phyloP scores from a whole-genome alignment of 2,329 filamentous ascomycete genomes.

The Beauveria sp. region DNA sequence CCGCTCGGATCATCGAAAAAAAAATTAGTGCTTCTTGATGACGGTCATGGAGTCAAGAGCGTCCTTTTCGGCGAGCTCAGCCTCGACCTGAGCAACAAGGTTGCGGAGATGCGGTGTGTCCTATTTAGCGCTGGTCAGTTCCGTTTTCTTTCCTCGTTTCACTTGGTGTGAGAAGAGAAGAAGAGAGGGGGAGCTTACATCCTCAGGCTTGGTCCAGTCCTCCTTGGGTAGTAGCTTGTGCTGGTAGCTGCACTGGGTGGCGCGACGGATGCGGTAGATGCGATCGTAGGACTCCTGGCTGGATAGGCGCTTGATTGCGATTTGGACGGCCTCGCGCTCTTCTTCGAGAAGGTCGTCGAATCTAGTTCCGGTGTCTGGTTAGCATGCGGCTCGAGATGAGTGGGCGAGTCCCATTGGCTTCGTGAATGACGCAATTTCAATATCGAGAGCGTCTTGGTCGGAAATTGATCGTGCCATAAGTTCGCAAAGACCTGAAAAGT shows the following conservation, averaged over 20 bases:
- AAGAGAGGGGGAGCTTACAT: constrained; percentile 27
- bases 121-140: constrained; percentile 19
- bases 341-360: constrained; percentile 92
- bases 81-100: constrained; percentile 44
- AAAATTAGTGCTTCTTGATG: constrained; percentile 39
- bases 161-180: background rate
- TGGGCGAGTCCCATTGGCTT: background rate
- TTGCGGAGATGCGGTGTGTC: constrained; percentile 48
- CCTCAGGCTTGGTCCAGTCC: constrained; percentile 51
- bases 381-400: background rate
- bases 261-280: constrained; percentile 92
- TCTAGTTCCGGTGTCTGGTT: constrained; percentile 38
- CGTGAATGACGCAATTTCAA: background rate
- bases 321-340: constrained; percentile 79
- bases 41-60: constrained; percentile 43
- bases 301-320: constrained; percentile 82
- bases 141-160: too few species aligned
- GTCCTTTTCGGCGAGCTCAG: constrained; percentile 43
- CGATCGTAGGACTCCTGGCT: constrained; percentile 92
- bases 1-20: background rate
- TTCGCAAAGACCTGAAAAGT: background rate
- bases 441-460: background rate
- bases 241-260: constrained; percentile 66
- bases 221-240: constrained; percentile 58
- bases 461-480: background rate